phyloP scores from a whole-genome alignment of 768 basidiomycete genomes.

The Cystoderma amianthinum region DNA sequence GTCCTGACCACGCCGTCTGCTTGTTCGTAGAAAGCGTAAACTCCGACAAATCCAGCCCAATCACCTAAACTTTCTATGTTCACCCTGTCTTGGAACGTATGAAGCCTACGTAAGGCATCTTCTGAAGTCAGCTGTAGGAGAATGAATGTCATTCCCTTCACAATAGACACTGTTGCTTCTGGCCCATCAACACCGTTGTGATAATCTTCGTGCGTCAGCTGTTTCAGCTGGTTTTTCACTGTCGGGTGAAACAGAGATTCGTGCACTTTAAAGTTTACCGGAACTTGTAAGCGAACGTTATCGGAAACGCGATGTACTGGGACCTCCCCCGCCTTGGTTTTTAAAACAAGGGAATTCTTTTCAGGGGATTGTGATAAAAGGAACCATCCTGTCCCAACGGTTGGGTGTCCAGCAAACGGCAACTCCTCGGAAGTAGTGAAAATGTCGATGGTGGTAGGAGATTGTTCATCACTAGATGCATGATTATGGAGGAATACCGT shows the following conservation, averaged over 20 bases:
- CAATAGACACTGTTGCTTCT: conserved; percentile 33
- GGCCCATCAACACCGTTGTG: conserved; percentile 23
- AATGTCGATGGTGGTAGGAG: conserved; percentile 27
- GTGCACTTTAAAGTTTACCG: conserved; percentile 35
- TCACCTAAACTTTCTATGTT: conserved; percentile 23
- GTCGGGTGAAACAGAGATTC: conserved; percentile 14
- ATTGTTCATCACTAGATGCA: conserved; percentile 6
- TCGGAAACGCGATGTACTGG: conserved; percentile 19
- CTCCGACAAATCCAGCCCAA: conserved; percentile 28
- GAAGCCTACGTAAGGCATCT: conserved; percentile 26
- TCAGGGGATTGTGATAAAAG: conserved; percentile 19
- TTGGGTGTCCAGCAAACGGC: conserved; percentile 41
- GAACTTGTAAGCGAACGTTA: conserved; percentile 27
- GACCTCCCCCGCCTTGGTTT: conserved; percentile 35
- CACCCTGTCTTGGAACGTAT: conserved; percentile 17
- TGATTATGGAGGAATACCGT: conserved; percentile 36
- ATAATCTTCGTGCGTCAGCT: conserved; percentile 24
- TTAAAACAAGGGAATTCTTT: conserved; percentile 18
- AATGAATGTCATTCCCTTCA: conserved; percentile 40
- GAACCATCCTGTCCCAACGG: conserved; percentile 34
- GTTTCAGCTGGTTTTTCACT: conserved; percentile 20
- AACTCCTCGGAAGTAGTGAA: conserved; percentile 32
- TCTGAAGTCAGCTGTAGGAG: conserved; percentile 28
- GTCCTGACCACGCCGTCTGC: conserved; percentile 26
- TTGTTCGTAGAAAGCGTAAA: conserved; percentile 28